Conservation (phyloP, 2,329 filamentous ascomycete genomes). For the Orbilia ellipsospora region DNA sequence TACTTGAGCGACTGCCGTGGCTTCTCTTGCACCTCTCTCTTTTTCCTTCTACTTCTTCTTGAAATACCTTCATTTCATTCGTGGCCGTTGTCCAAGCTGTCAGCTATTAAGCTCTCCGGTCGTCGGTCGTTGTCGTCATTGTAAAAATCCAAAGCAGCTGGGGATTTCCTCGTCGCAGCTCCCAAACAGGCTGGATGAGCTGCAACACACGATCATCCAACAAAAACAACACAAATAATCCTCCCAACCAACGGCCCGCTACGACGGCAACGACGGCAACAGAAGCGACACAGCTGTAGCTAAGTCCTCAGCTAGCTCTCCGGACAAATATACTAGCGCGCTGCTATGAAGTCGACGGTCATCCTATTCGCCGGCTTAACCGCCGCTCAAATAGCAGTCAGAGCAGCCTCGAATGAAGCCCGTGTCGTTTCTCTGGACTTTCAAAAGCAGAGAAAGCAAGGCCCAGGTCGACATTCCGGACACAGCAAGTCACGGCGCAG, state of each 20-base stretch:
- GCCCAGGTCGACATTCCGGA: constrained; percentile 12
- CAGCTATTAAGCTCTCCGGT: background rate
- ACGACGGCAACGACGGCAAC: background rate
- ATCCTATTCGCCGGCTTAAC: constrained; percentile 28
- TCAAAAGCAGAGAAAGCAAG: constrained; percentile 21
- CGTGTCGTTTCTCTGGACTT: constrained; percentile 39
- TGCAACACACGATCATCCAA: constrained; percentile 17
- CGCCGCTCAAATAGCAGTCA: background rate
- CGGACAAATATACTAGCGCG: background rate
- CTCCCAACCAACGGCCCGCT: background rate
- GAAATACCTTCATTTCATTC: background rate
- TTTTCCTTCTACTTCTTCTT: background rate
- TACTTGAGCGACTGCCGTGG: background rate
- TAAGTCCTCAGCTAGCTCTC: background rate
- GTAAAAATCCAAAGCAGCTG: background rate
- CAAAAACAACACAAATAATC: constrained; percentile 1
- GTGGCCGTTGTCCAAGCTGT: background rate
- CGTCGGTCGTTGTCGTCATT: background rate
- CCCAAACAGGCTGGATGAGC: background rate
- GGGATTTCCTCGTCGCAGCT: constrained; percentile 1
- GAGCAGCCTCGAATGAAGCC: constrained; percentile 4
- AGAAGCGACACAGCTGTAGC: background rate
- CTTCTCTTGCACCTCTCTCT: background rate
- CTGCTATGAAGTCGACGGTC: constrained; percentile 10
- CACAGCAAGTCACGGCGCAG: constrained; percentile 19